Percentiles rank a stretch among this genome's conserved stretches.
Evolutionary conservation across 1,139 yeast species (phyloP).

Genomic region (Yamadazyma jaroonii): DNA sequence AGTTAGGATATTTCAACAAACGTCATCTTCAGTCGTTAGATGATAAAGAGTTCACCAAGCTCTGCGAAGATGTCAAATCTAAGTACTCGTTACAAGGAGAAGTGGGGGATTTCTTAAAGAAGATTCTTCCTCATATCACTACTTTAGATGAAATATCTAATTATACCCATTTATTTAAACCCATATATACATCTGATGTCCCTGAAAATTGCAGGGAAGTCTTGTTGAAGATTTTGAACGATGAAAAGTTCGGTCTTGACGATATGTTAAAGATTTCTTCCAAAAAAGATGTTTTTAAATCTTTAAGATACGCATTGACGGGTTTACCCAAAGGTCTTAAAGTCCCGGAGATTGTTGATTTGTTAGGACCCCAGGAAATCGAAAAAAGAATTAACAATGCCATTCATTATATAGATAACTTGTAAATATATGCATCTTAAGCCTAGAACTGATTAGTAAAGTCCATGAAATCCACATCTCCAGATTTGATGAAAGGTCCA

Average conservation of each 20-base stretch:
- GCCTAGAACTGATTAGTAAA: conserved; percentile 14
- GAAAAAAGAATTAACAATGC: conserved; percentile 28
- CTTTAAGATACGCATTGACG: conserved; percentile 68
- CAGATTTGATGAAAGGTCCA: conserved; percentile 38
- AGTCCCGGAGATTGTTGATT: conserved; percentile 54
- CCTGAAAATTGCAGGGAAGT: conserved; percentile 9
- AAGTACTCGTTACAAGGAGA: not conserved
- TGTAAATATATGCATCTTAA: not conserved
- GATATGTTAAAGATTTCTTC: conserved; percentile 16
- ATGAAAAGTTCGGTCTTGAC: conserved; percentile 14
- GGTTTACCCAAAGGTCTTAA: conserved; percentile 73
- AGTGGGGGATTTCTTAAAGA: conserved; percentile 20
- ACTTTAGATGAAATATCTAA: conserved; percentile 47
- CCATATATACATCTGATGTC: conserved; percentile 7
- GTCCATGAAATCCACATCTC: conserved; percentile 30
- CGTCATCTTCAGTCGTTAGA: conserved; percentile 38
- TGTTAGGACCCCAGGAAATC: conserved; percentile 52
- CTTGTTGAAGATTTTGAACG: conserved; percentile 6
- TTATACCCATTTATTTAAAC: conserved; percentile 50
- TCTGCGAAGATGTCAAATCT: conserved; percentile 21
- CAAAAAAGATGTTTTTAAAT: conserved; percentile 55
- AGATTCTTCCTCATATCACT: conserved; percentile 40
- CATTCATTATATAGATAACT: conserved; percentile 1
- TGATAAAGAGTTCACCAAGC: conserved; percentile 24
- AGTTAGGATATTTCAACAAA: conserved; percentile 74